phyloP scores from a whole-genome alignment of 192 early-diverging fungal genomes.

The Chytriomyces confervae region DNA sequence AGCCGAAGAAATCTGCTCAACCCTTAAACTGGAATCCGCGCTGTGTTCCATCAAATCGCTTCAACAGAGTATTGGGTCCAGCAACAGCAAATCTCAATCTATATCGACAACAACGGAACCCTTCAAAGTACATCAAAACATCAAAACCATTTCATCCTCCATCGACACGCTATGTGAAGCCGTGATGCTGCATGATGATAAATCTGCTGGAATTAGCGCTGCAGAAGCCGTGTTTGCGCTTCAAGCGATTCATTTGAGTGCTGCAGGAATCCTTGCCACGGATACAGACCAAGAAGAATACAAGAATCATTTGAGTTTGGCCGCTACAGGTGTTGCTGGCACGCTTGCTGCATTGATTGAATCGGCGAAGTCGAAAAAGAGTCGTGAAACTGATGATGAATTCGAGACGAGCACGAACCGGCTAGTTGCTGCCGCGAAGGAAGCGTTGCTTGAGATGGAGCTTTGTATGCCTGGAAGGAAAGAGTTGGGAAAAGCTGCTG shows the following conservation, averaged over 20 bases:
- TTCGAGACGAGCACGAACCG: not conserved
- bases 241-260: slow-evolving; percentile 37
- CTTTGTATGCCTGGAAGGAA: slow-evolving; percentile 49
- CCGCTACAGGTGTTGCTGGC: slow-evolving; percentile 43
- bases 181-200: slow-evolving; percentile 39
- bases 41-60: slow-evolving; percentile 46
- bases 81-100: not conserved
- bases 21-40: slow-evolving; percentile 49
- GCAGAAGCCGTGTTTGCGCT: slow-evolving; percentile 50
- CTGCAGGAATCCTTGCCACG: not conserved
- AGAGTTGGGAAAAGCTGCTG: slow-evolving; percentile 44
- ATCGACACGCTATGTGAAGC: slow-evolving; percentile 43
- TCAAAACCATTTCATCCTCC: slow-evolving; percentile 41
- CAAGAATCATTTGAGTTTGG: slow-evolving; percentile 16
- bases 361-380: slow-evolving; percentile 34
- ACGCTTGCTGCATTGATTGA: slow-evolving; percentile 40
- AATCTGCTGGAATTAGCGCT: slow-evolving; percentile 44
- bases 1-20: slow-evolving; percentile 56
- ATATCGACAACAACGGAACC: slow-evolving; percentile 21
- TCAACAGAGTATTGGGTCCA: slow-evolving; percentile 42
- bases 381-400: not conserved
- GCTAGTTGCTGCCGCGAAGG: not conserved
- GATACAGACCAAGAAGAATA: not conserved
- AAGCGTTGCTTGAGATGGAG: slow-evolving; percentile 36
- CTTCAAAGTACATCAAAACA: slow-evolving; percentile 33